phyloP scores from a whole-genome alignment of 768 basidiomycete genomes.

The Mycena venus region DNA sequence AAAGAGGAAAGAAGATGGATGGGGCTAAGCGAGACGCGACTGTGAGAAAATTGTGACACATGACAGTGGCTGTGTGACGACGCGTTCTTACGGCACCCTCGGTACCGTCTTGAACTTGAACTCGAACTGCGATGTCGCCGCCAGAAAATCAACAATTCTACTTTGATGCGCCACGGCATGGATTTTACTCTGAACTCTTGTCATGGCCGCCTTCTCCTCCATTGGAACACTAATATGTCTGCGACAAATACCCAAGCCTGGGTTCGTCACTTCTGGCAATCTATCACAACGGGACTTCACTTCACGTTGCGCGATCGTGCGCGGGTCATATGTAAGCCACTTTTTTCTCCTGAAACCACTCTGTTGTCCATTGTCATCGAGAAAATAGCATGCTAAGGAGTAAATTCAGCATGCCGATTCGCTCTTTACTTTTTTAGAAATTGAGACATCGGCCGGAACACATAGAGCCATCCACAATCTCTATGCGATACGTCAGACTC shows the following conservation, averaged over 20 bases:
- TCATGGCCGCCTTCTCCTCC: background rate
- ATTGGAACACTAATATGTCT: background rate
- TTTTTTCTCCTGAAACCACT: background rate
- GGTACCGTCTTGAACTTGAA: background rate
- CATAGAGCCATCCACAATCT: background rate
- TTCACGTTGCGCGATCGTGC: background rate
- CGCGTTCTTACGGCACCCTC: too few species aligned
- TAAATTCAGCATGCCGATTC: background rate
- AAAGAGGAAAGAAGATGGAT: too few species aligned
- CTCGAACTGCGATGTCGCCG: background rate
- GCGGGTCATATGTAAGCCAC: constrained; percentile 12
- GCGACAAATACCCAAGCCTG: background rate
- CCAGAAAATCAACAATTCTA: background rate
- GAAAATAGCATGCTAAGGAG: background rate
- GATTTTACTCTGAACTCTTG: background rate
- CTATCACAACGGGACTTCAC: background rate
- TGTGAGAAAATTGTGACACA: too few species aligned
- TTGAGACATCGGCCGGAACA: too few species aligned
- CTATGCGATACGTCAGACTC: background rate
- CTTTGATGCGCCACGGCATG: background rate
- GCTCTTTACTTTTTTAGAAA: background rate
- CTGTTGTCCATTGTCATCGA: background rate
- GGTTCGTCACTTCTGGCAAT: constrained; percentile 1
- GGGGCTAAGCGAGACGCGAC: constrained; percentile 17
- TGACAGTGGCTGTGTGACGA: too few species aligned